Evolutionary conservation across 805 yeast species (phyloP), one percentile per base, ranked within the genome.

Genomic region (Candida oleophila): DNA sequence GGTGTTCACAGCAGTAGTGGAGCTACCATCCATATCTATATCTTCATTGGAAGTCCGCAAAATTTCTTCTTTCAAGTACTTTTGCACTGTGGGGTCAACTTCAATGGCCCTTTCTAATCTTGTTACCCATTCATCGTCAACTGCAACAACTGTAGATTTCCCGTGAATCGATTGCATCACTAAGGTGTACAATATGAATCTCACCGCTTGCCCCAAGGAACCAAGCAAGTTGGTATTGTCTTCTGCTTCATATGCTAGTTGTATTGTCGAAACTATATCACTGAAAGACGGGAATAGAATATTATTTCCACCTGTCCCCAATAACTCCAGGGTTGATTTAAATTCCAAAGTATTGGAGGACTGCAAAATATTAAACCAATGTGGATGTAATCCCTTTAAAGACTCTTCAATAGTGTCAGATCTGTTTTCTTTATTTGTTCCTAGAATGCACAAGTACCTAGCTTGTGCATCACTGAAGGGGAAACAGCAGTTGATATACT

Each of bases 361-460:
- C 36, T 64, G 66, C 30, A 72, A 64, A 3, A 84, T 65, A 40
- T 76, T 77, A 59, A 82, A 87, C 89, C 91, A 85, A 61, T 86
- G 80, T 0, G 97, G 97, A 61, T 89, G 83, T 22, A 92, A 66
- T 0, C 97, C 97, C 51, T 80, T 81, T 3, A 61, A 63, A 0
- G 96, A 85, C 60, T 89, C 97, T 56, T 89, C 96, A 2, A 84
- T 69, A 0, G 88, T 81, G 54, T 89, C 96, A 2, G 87, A 73
- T 46, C 84, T 74, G 53, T 87, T 87, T 1, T 60, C 62, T 11
- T 74, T 57, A 18, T 78, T 66, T 3, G 87, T 63, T 12, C 90
- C 96, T 40, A 84, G 61, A 16, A 90, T 62, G 57, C 89, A 83
- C 34, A 89, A 66, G 40, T 79, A 55, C 48, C 97, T 71, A 0